These are phyloP conservation scores for Atkinsonella hypoxylon DNA, from an alignment of 2,329 filamentous ascomycete genomes.

Conservation along the genomic window DNA sequence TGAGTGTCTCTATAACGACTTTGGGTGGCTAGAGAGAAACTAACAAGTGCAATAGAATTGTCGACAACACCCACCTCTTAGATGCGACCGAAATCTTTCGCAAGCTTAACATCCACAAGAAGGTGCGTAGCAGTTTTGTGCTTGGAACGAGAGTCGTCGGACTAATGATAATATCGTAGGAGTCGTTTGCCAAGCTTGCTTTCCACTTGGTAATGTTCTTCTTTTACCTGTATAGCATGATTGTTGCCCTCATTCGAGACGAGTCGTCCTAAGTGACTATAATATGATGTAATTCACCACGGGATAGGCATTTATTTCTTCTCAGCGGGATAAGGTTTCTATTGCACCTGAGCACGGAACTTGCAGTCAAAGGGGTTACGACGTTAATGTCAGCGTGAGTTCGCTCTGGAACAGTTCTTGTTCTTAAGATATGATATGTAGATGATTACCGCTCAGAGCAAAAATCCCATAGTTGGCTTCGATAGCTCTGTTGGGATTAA, in stretches of 20 bases:
- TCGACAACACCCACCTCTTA: conserved; percentile 91
- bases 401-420: neutral
- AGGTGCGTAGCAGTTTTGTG: conserved; percentile 41
- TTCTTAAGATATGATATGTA: conserved; percentile 10
- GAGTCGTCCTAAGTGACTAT: conserved; percentile 59
- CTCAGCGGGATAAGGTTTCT: neutral
- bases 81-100: conserved; percentile 99
- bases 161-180: conserved; percentile 39
- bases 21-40: neutral
- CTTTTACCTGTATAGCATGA: conserved; percentile 99
- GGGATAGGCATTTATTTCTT: neutral
- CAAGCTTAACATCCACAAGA: conserved; percentile 98
- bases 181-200: conserved; percentile 97
- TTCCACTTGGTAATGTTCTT: conserved; percentile 99
- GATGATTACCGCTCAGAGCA: conserved; percentile 15
- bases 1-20: conserved; percentile 37
- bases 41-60: conserved; percentile 49
- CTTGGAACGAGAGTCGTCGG: neutral
- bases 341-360: neutral
- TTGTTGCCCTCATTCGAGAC: conserved; percentile 90
- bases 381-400: neutral
- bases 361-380: neutral
- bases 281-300: neutral
- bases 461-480: conserved; percentile 15
- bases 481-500: conserved; percentile 19